Evolutionary conservation across 306 rosid genomes (phyloP), one percentile per base, ranked within the genome.

Genomic region (Cajanus cajan): DNA sequence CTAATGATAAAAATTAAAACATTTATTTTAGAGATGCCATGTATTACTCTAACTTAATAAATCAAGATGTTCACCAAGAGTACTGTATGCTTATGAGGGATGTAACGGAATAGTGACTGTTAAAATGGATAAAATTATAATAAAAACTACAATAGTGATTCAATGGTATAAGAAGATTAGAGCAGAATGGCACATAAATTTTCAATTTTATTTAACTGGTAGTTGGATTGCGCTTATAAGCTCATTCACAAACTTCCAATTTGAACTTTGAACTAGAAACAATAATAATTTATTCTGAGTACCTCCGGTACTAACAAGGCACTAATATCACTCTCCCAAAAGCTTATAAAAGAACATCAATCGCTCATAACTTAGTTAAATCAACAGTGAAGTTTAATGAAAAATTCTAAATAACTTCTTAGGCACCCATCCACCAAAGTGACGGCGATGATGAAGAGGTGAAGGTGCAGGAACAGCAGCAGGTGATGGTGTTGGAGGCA

Each of bases 401-500:
- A 74, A 74, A 4, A 4, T 74, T 8, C 55, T 55, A 8, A 40
- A 16, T 19, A 55, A 37, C 54, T 10, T 73, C 55, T 25, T 74
- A 11, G 44, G 21, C 69, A 58, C 31, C 79, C 33, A 59, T 43
- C 33, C 45, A 73, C 28, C 58, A 57, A 39, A 65, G 39, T 1
- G 33, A 65, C 2, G 31, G 0, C 2, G 16, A 10, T 37, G 16
- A 5, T 39, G 34, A 65, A 11, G 1, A 65, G 71, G 51, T 9
- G 39, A 44, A 73, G 69, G 78, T 58, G 58, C 33, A 37, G 79
- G 71, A 4, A 21, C 21, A 22, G n/a, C n/a, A n/a, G n/a, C n/a
- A n/a, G n/a, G n/a, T n/a, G n/a, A n/a, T n/a, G 79, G 52, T 7
- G 68, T 31, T 31, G 45, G 62, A n/a, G 62, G 78, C 8, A 54